Conservation (phyloP, 2,329 filamentous ascomycete genomes). For the Fusarium poae region DNA sequence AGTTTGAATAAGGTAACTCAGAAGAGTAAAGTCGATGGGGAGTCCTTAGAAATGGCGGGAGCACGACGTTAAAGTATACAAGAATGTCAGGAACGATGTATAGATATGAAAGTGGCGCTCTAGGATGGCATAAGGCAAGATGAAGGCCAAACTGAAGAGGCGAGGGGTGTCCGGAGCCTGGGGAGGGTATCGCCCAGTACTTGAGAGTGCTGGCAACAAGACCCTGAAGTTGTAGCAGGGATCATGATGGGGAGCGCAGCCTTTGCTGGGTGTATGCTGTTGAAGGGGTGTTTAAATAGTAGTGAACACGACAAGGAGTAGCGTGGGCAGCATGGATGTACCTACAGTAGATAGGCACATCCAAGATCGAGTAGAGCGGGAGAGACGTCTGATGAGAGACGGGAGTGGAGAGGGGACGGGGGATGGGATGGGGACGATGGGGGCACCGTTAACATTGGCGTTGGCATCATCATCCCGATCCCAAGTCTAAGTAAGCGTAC, state of each 20-base stretch:
- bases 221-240: conserved; percentile 45
- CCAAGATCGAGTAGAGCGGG: conserved; percentile 36
- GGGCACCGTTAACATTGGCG: conserved; percentile 38
- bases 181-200: conserved; percentile 45
- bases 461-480: conserved; percentile 44
- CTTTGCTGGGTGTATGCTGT: conserved; percentile 13
- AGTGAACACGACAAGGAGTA: conserved; percentile 6
- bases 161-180: conserved; percentile 31
- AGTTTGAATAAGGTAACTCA: conserved; percentile 14
- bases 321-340: conserved; percentile 19
- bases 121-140: conserved; percentile 36
- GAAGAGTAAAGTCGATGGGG: conserved; percentile 25
- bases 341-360: conserved; percentile 38
- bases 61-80: conserved; percentile 37
- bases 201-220: conserved; percentile 36
- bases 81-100: conserved; percentile 35
- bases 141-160: conserved; percentile 38
- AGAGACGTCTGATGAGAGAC: conserved; percentile 30
- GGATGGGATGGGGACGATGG: conserved; percentile 36
- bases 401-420: conserved; percentile 39
- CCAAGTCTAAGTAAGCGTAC: conserved; percentile 34
- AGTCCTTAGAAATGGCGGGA: conserved; percentile 19
- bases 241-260: conserved; percentile 35
- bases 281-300: conserved; percentile 10
- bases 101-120: conserved; percentile 45